These are phyloP conservation scores for Wickerhamomyces pijperi DNA, from an alignment of 805 yeast species.

Conservation along the genomic window DNA sequence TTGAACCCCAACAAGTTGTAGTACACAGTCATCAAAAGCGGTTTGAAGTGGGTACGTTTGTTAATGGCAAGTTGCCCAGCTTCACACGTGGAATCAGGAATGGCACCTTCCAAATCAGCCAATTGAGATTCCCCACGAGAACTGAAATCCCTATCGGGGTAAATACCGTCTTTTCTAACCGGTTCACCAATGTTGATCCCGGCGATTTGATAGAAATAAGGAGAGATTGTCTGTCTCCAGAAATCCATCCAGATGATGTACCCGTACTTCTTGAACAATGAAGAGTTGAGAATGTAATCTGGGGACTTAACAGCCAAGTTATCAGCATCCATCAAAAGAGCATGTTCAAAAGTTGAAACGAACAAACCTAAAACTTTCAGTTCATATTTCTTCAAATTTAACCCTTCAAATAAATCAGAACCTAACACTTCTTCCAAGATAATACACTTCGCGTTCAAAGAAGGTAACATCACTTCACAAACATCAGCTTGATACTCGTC, in stretches of 20 bases:
- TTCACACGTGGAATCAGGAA: conserved; percentile 64
- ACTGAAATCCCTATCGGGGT: conserved; percentile 34
- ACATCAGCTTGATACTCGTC: conserved; percentile 32
- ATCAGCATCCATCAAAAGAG: conserved; percentile 36
- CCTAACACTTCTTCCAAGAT: conserved; percentile 26
- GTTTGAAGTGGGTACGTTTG: conserved; percentile 45
- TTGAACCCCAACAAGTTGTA: conserved; percentile 61
- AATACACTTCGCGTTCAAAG: conserved; percentile 31
- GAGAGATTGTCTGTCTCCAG: conserved; percentile 61
- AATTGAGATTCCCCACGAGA: conserved; percentile 23
- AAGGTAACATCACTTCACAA: conserved; percentile 30
- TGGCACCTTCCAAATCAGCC: conserved; percentile 51
- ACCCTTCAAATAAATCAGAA: conserved; percentile 10
- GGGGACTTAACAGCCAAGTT: conserved; percentile 33
- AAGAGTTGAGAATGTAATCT: conserved; percentile 35
- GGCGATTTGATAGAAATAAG: conserved; percentile 44
- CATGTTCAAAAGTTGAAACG: conserved; percentile 34
- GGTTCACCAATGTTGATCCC: conserved; percentile 27
- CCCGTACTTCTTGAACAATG: conserved; percentile 31
- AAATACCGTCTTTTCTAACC: conserved; percentile 26
- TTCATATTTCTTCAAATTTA: conserved; percentile 17
- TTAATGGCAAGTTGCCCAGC: conserved; percentile 62
- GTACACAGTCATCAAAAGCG: conserved; percentile 49
- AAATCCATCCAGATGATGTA: conserved; percentile 60
- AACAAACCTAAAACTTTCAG: conserved; percentile 28